Percentiles rank a stretch among this genome's conserved stretches.
Evolutionary conservation across 306 rosid genomes (phyloP).

Genomic region (Quercus aquifolioides): DNA sequence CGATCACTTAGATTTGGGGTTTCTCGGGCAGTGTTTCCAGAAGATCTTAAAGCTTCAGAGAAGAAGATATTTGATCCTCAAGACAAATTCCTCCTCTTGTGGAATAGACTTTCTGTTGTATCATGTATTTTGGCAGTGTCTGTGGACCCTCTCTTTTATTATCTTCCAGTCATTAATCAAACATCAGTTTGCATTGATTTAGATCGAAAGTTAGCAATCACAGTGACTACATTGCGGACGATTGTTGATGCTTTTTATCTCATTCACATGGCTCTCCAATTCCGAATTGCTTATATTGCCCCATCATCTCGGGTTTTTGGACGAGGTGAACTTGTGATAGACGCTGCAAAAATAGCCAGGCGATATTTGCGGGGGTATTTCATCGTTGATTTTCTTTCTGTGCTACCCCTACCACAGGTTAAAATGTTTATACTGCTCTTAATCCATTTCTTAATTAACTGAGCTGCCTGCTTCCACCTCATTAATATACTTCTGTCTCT

Average conservation of each 20-base stretch:
- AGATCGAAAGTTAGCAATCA: constrained; percentile 69
- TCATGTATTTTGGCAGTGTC: constrained; percentile 87
- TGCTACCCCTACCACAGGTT: constrained; percentile 97
- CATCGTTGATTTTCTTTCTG: constrained; percentile 75
- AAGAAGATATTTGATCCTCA: constrained; percentile 97
- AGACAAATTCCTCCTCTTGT: constrained; percentile 74
- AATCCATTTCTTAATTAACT: constrained; percentile 2
- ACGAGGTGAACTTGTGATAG: constrained; percentile 98
- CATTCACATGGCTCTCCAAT: constrained; percentile 92
- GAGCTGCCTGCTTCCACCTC: constrained; percentile 1
- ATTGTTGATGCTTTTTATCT: constrained; percentile 82
- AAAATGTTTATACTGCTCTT: constrained; percentile 18
- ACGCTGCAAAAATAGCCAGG: constrained; percentile 81
- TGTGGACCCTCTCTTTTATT: constrained; percentile 91
- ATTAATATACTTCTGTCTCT: constrained; percentile 3
- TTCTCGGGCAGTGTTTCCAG: constrained; percentile 87
- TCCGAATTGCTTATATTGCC: constrained; percentile 94
- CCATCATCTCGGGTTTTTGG: constrained; percentile 99
- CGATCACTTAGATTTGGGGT: constrained; percentile 84
- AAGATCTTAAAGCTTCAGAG: constrained; percentile 86
- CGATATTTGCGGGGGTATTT: constrained; percentile 76
- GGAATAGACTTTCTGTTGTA: constrained; percentile 74
- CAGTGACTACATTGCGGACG: constrained; percentile 80
- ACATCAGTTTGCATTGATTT: constrained; percentile 65
- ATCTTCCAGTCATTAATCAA: constrained; percentile 78